These are phyloP conservation scores for Myxozyma kluyveri DNA, from an alignment of 805 yeast genomes.

Conservation along the genomic window DNA sequence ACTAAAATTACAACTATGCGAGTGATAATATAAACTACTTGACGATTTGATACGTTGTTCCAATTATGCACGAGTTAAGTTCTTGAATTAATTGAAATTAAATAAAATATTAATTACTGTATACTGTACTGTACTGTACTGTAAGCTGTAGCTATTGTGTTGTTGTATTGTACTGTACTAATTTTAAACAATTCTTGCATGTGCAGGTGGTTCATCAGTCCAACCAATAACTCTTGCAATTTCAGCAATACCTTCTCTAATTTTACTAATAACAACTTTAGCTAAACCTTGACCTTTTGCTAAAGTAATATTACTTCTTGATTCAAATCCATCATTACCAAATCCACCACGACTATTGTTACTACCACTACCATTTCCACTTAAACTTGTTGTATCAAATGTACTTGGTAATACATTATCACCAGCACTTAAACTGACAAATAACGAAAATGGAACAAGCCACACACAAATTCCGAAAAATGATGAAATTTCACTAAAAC, in stretches of 20 bases:
- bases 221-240: slow-evolving; percentile 27
- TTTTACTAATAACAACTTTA: slow-evolving; percentile 25
- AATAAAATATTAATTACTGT: too few species aligned
- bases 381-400: slow-evolving; percentile 9
- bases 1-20: too few species aligned
- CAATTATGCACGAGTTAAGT: too few species aligned
- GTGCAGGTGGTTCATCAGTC: slow-evolving; percentile 19
- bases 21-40: too few species aligned
- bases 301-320: slow-evolving; percentile 5
- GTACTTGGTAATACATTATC: slow-evolving; percentile 76
- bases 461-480: slow-evolving; percentile 92
- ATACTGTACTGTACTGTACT: too few species aligned
- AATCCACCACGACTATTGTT: not conserved
- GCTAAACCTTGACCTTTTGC: slow-evolving; percentile 26
- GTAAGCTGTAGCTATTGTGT: too few species aligned
- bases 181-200: slow-evolving; percentile 20
- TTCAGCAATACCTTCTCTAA: slow-evolving; percentile 29
- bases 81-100: too few species aligned
- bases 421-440: slow-evolving; percentile 86
- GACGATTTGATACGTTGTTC: too few species aligned
- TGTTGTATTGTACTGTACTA: too few species aligned
- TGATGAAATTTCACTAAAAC: slow-evolving; percentile 87
- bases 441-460: slow-evolving; percentile 89
- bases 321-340: not conserved
- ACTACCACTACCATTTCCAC: slow-evolving; percentile 2